phyloP scores from a whole-genome alignment of 306 rosid species.

The Prunus kanzakura region DNA sequence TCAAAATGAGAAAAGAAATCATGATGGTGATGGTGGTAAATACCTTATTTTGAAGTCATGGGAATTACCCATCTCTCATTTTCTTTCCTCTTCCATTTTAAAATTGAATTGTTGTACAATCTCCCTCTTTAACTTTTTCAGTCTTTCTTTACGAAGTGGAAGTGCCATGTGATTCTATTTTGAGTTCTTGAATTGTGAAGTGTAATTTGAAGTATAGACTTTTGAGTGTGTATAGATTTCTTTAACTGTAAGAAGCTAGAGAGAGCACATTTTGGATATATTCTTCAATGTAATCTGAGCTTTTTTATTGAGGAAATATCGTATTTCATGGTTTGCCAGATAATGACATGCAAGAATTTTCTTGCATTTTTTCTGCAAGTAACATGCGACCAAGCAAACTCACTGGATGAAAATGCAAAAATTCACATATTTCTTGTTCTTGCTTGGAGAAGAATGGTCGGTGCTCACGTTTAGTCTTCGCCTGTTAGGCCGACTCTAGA shows the following conservation, averaged over 20 bases:
- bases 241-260: background rate
- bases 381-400: no score
- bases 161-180: background rate
- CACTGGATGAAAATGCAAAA: background rate
- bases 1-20: conserved; percentile 43
- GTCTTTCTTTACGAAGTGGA: background rate
- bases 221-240: background rate
- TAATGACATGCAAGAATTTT: background rate
- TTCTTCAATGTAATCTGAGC: background rate
- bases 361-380: background rate
- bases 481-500: background rate
- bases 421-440: no score
- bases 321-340: background rate
- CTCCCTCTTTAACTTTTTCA: background rate
- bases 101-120: conserved; percentile 7
- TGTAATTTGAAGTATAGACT: background rate
- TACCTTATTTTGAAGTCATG: conserved; percentile 1
- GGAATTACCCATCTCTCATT: background rate
- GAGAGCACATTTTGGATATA: background rate
- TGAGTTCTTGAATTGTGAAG: background rate
- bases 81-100: background rate
- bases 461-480: background rate
- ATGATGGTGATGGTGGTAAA: conserved; percentile 16
- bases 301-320: background rate
- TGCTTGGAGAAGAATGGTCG: background rate